These are phyloP conservation scores for Nepenthes gracilis DNA, from an alignment of 148 eudicot genomes.

Conservation along the genomic window DNA sequence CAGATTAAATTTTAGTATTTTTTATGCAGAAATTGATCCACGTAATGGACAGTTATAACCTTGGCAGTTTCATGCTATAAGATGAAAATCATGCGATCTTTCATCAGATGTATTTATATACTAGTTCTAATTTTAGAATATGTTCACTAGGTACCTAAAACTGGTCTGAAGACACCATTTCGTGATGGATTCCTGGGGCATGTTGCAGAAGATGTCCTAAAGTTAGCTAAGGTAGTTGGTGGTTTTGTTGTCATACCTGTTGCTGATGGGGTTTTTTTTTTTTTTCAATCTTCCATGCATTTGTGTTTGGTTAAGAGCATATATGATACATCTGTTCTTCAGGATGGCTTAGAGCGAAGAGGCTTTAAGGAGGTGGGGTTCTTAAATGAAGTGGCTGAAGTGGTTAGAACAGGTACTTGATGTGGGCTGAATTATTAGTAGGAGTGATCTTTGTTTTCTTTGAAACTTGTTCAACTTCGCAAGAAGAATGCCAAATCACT, in stretches of 20 bases:
- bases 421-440: background rate
- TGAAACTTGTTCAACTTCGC: too few relatives aligned
- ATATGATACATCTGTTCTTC: slow-evolving; percentile 9
- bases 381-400: slow-evolving; percentile 89
- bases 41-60: too few relatives aligned
- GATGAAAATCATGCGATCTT: background rate
- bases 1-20: too few relatives aligned
- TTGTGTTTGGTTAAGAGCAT: background rate
- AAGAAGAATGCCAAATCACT: too few relatives aligned
- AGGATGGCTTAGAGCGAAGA: slow-evolving; percentile 96
- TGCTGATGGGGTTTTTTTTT: background rate
- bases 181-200: slow-evolving; percentile 88
- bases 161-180: slow-evolving; percentile 90
- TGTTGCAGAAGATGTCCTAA: slow-evolving; percentile 77
- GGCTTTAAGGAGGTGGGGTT: slow-evolving; percentile 89
- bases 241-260: slow-evolving; percentile 2
- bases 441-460: background rate
- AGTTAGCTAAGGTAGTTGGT: slow-evolving; percentile 63
- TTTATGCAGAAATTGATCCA: too few relatives aligned
- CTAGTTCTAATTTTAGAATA: slow-evolving; percentile 5
- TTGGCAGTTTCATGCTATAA: too few relatives aligned
- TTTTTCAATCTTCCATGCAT: background rate
- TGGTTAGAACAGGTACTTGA: slow-evolving; percentile 68
- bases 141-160: slow-evolving; percentile 64
- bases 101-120: background rate